phyloP scores from a whole-genome alignment of 106 monocot species.

The Phalaenopsis equestris region DNA sequence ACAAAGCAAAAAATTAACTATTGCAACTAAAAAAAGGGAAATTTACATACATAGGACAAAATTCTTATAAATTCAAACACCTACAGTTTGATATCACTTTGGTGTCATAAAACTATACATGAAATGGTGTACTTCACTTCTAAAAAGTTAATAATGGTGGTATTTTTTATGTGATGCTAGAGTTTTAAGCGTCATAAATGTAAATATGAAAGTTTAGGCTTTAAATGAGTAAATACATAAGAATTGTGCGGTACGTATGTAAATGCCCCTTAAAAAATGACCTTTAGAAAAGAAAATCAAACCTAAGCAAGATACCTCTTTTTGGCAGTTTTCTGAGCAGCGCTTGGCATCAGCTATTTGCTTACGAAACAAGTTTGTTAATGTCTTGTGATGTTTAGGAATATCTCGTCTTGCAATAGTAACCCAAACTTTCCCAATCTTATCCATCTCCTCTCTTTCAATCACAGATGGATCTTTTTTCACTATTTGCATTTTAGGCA shows the following conservation, averaged over 20 bases:
- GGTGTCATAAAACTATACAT: no score
- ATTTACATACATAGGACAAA: no score
- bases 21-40: neutral
- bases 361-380: conserved; percentile 62
- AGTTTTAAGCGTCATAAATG: no score
- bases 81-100: no score
- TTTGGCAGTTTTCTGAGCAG: conserved; percentile 75
- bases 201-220: no score
- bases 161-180: no score
- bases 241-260: no score
- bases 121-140: no score
- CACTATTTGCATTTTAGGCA: conserved; percentile 74
- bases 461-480: conserved; percentile 84
- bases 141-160: no score
- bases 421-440: conserved; percentile 71
- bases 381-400: conserved; percentile 68
- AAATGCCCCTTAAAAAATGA: neutral
- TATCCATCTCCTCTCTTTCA: conserved; percentile 86
- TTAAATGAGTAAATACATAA: no score
- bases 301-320: conserved; percentile 56
- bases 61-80: no score
- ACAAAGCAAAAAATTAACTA: neutral
- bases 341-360: conserved; percentile 75
- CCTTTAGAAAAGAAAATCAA: neutral
- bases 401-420: conserved; percentile 75